A percentile compares a stretch with the other conserved stretches of the same genome.
These are phyloP conservation scores for Malus sieversii DNA, from an alignment of 306 rosid species.

Conservation along the genomic window DNA sequence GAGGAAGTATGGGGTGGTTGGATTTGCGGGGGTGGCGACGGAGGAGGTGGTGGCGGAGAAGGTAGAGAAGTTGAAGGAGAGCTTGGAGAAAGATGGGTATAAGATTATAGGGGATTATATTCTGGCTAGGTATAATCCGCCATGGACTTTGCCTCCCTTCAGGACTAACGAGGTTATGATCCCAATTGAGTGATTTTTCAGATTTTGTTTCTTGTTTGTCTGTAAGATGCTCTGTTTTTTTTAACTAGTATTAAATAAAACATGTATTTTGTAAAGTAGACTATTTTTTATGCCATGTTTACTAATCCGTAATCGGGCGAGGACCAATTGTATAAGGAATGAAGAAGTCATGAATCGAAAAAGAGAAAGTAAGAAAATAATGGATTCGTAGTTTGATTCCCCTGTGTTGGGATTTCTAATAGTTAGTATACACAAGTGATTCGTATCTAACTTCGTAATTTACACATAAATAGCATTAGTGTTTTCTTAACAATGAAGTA, in stretches of 20 bases:
- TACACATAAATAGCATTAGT: too few species aligned
- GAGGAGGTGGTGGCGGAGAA: slow-evolving; percentile 57
- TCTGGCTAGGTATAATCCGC: slow-evolving; percentile 89
- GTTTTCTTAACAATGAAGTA: too few species aligned
- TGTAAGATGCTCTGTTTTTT: background rate
- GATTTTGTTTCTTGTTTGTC: background rate
- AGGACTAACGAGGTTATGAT: slow-evolving; percentile 83
- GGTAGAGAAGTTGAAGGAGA: slow-evolving; percentile 49
- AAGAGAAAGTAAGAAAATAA: too few species aligned
- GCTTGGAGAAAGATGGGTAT: slow-evolving; percentile 71
- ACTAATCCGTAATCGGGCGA: too few species aligned
- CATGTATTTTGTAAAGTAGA: background rate
- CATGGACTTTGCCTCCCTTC: slow-evolving; percentile 60
- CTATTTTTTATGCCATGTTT: too few species aligned
- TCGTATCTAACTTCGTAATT: too few species aligned
- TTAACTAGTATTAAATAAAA: background rate
- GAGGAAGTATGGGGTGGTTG: slow-evolving; percentile 70
- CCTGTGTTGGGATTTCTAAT: too few species aligned
- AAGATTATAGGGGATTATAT: slow-evolving; percentile 56
- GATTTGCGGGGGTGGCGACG: slow-evolving; percentile 51
- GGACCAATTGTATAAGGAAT: too few species aligned
- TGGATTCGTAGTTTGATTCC: too few species aligned
- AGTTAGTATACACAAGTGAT: too few species aligned
- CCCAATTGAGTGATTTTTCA: slow-evolving; percentile 46
- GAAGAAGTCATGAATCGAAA: too few species aligned